Conservation (phyloP, 805 yeast species). For the Saccharomyces mikatae region DNA sequence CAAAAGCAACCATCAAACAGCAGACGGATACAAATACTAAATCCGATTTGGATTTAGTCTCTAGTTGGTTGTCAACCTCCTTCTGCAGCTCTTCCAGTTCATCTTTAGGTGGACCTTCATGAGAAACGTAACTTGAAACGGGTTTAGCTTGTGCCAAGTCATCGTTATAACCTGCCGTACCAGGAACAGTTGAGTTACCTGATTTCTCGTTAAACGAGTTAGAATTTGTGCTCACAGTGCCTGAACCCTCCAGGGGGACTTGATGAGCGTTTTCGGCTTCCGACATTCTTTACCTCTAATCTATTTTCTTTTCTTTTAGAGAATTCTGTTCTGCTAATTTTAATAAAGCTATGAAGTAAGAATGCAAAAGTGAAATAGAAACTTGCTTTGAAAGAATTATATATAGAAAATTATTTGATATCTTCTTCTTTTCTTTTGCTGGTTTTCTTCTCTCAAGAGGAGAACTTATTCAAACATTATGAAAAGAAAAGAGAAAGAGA, state of each 20-base stretch:
- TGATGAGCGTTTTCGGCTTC: background rate
- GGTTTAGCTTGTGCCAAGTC: background rate
- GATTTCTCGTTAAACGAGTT: background rate
- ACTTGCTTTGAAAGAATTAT: background rate
- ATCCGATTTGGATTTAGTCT: conserved; percentile 23
- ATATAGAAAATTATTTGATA: background rate
- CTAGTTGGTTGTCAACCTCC: conserved; percentile 9
- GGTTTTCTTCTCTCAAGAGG: background rate
- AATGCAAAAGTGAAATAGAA: background rate
- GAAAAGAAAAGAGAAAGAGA: background rate
- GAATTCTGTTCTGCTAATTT: background rate
- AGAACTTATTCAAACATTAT: background rate
- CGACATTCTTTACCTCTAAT: background rate
- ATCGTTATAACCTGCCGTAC: background rate
- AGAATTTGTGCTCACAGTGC: background rate
- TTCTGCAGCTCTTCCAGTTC: conserved; percentile 8
- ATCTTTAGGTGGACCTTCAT: conserved; percentile 1
- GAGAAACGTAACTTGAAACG: background rate
- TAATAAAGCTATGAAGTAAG: background rate
- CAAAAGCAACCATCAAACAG: conserved; percentile 50
- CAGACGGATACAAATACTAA: conserved; percentile 24
- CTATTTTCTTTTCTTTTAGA: background rate
- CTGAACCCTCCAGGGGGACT: background rate
- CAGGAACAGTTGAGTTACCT: background rate
- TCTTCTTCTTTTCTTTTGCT: background rate